Evolutionary conservation across 2,329 filamentous ascomycete species (phyloP), one percentile per base, ranked within the genome.

Genomic region (Magnaporthales sp.): DNA sequence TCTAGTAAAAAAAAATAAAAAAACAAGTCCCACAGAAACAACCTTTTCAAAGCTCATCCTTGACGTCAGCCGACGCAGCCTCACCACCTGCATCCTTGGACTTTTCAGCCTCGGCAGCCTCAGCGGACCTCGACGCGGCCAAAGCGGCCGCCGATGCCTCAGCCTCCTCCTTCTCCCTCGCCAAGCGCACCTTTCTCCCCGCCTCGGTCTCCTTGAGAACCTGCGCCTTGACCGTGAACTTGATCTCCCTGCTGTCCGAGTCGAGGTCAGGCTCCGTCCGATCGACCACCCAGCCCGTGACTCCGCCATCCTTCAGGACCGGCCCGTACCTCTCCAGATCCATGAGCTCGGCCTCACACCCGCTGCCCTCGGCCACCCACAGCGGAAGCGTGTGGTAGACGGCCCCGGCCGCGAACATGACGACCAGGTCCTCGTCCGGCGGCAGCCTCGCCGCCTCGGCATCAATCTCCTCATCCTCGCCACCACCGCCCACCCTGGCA

Each of bases 281-380:
- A 15, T 78, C 80, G 0, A 97, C 82, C 0, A 87, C 79, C 11
- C 78, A 78, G 65, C 78, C 78, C 0, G 91, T 81, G 6, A 69
- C 73, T 69, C 69, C 83, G 64, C 67, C 78, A 69, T 54, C 65
- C 22, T 22, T 61, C 1, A 73, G 71, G 22, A 66, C 66, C 3
- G 71, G 62, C n/a, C 68, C 70, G 69, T 77, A 77, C 61, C 72
- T 74, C 61, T 67, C 66, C 54, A 77, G 66, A 66, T 77, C 72
- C 46, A 69, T 66, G 60, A 77, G 66, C 76, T 71, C 68, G 80
- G 80, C 79, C 67, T 79, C 75, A 70, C 82, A 84, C 30, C 74
- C 72, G 54, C 75, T 80, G 7, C 69, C 70, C 67, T 77, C 78
- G 0, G 81, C 81, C 0, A 81, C 77, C 80, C 81, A 85, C 3